phyloP scores from a whole-genome alignment of 495 filamentous ascomycete species.

The Diplogelasinospora grovesii region DNA sequence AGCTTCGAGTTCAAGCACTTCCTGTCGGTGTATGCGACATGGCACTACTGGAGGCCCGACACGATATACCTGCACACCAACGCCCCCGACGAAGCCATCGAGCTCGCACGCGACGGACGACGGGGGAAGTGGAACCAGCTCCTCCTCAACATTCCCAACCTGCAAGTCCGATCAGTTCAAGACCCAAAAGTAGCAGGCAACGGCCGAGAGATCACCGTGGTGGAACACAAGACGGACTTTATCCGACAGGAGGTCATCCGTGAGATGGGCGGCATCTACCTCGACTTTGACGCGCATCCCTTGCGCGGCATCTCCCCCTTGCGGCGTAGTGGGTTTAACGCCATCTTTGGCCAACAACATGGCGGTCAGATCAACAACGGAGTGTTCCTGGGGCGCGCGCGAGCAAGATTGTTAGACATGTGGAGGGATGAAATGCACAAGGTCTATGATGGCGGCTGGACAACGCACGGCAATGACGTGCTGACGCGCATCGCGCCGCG shows the following conservation, averaged over 20 bases:
- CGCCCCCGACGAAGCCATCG: constrained; percentile 14
- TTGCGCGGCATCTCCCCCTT: constrained; percentile 10
- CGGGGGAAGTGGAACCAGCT: constrained; percentile 25
- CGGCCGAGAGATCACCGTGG: constrained; percentile 6
- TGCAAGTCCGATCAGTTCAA: constrained; percentile 5
- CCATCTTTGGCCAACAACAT: constrained; percentile 8
- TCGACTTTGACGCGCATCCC: constrained; percentile 17
- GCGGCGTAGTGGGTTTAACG: constrained; percentile 10
- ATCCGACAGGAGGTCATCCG: constrained; percentile 7
- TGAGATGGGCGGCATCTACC: constrained; percentile 14
- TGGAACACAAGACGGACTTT: constrained; percentile 20
- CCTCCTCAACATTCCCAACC: constrained; percentile 8
- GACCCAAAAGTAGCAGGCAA: constrained; percentile 9
- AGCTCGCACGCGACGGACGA: constrained; percentile 40
- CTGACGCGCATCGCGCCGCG: constrained; percentile 8
- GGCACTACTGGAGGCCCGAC: constrained; percentile 6
- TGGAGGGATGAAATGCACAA: constrained; percentile 11
- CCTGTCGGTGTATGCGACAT: constrained; percentile 14
- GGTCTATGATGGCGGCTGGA: constrained; percentile 15
- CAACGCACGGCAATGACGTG: constrained; percentile 14
- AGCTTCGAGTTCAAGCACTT: constrained; percentile 16
- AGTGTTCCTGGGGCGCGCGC: constrained; percentile 6
- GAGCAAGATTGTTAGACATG: background rate
- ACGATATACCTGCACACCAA: constrained; percentile 42
- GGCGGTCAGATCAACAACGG: constrained; percentile 16